Percentiles rank a stretch among this genome's conserved stretches.
phyloP scores from a whole-genome alignment of 305 asterid genomes.

The Solanum hybrid region DNA sequence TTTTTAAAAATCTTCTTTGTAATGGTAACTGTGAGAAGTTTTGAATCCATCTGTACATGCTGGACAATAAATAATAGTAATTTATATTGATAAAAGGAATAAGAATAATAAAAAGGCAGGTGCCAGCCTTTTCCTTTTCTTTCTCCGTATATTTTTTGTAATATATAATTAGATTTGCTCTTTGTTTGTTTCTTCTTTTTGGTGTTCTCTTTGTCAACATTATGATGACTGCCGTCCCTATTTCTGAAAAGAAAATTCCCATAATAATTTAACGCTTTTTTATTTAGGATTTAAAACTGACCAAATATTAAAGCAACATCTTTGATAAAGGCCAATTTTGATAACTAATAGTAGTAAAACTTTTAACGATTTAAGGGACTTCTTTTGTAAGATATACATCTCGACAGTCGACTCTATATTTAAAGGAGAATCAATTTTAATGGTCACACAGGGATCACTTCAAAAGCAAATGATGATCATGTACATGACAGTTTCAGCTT shows the following conservation, averaged over 20 bases:
- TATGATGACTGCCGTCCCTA: not conserved
- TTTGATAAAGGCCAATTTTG: not conserved
- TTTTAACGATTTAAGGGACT: not conserved
- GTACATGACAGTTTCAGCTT: not conserved
- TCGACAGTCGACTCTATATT: not conserved
- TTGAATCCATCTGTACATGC: slow-evolving; percentile 34
- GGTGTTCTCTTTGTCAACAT: not conserved
- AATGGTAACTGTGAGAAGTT: slow-evolving; percentile 19
- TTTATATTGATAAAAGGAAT: slow-evolving; percentile 18
- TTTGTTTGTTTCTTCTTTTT: not conserved
- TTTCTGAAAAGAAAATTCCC: not conserved
- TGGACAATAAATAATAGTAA: slow-evolving; percentile 26
- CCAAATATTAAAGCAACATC: not conserved
- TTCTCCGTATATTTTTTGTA: not conserved
- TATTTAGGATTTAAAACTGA: not conserved
- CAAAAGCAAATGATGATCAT: not conserved
- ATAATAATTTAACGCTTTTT: not conserved
- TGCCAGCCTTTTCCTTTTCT: slow-evolving; percentile 1
- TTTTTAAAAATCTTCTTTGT: slow-evolving; percentile 15
- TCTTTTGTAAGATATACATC: not conserved
- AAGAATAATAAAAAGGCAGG: not conserved
- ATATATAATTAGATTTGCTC: not conserved
- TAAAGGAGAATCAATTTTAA: not conserved
- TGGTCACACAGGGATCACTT: not conserved
- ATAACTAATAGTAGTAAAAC: not conserved